Evolutionary conservation across 805 yeast genomes (phyloP), one percentile per base, ranked within the genome.

Genomic region (Ogataea haglerorum): DNA sequence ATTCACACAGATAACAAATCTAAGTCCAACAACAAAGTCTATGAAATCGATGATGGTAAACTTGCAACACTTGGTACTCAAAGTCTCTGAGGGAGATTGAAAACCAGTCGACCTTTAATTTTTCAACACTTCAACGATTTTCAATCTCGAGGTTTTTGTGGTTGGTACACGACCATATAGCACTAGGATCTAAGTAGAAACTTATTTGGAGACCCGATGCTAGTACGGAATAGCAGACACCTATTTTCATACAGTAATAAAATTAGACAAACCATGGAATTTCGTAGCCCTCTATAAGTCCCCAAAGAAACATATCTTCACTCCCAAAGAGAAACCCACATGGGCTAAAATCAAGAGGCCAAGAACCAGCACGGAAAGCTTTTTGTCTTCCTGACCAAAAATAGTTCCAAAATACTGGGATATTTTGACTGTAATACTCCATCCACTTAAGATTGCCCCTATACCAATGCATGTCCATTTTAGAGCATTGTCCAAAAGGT

Each of bases 401-500:
- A 62, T 59, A 2, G 64, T 60, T 41, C 55, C 52, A 19, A 69
- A 49, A 34, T 67, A 69, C 56, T 72, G 65, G 65, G 56, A 67
- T 18, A 66, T 55, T 62, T 72, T 82, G 43, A 64, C 61, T 34
- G 64, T 55, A 42, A 74, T 80, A 55, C 77, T 69, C 23, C 73
- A 62, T 5, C 86, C 85, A 34, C 88, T 78, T 3, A 85, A 54
- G 1, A 69, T 56, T 10, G 80, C 84, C 24, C 90, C 90, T 4
- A 74, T 38, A 1, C 70, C 62, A 5, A 83, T 81, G 40, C 82
- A 65, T 2, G 68, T 45, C 89, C 90, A 83, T 58, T 84, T 80
- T 22, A 84, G 64, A 3, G 73, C 52, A 30, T 54, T 56, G 15
- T 78, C 73, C 37, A 76, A 57, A 3, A 72, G 50, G 3, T 65